Conservation (phyloP, 2,329 filamentous ascomycete genomes). For the Aureobasidium mangrovei region DNA sequence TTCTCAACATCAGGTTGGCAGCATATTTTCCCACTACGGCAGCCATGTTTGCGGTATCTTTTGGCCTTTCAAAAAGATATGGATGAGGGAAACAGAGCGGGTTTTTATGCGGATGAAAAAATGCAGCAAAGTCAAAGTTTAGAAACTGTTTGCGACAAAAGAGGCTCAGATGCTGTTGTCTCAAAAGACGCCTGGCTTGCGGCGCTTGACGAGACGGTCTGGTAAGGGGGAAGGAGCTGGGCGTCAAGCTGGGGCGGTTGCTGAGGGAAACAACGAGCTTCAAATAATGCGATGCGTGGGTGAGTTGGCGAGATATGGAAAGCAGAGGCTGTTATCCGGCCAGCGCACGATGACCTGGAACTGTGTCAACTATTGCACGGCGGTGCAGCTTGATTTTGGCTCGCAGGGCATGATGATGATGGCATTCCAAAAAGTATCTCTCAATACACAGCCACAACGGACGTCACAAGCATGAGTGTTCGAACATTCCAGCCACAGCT, state of each 20-base stretch:
- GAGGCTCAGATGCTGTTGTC: not conserved
- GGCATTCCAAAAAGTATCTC: slow-evolving; percentile 1
- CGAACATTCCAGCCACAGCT: slow-evolving; percentile 3
- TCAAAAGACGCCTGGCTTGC: not conserved
- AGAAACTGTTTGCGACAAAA: not conserved
- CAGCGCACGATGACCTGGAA: not conserved
- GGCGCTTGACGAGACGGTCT: slow-evolving; percentile 9
- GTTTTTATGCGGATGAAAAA: not conserved
- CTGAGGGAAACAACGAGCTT: slow-evolving; percentile 6
- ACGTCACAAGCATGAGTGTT: not conserved
- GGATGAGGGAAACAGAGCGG: not conserved
- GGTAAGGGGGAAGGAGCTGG: not conserved
- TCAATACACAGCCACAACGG: slow-evolving; percentile 1
- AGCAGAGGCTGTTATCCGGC: not conserved
- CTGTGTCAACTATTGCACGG: not conserved
- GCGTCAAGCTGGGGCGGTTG: slow-evolving; percentile 10
- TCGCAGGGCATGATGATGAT: slow-evolving; percentile 6
- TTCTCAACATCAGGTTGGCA: slow-evolving; percentile 40
- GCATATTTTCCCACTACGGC: slow-evolving; percentile 39
- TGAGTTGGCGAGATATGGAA: not conserved
- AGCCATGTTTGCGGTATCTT: slow-evolving; percentile 31
- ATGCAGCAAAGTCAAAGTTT: not conserved
- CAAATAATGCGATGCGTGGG: not conserved
- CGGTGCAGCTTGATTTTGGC: slow-evolving; percentile 3
- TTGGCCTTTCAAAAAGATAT: not conserved